Evolutionary conservation across 2,329 filamentous ascomycete species (phyloP).

Genomic region (Hirsutella thompsonii): DNA sequence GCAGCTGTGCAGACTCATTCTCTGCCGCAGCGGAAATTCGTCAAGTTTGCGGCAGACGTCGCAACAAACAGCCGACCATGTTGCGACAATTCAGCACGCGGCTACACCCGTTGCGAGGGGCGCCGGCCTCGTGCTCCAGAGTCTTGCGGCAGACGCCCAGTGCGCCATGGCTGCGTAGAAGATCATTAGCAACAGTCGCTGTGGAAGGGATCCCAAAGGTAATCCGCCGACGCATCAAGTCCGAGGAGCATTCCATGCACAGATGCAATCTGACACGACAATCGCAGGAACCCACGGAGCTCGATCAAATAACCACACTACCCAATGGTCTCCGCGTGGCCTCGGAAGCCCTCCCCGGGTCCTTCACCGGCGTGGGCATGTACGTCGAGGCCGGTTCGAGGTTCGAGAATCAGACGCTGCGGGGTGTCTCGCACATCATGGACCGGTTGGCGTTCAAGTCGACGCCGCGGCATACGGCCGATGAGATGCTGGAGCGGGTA

Average conservation of each 20-base stretch:
- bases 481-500: constrained; percentile 77
- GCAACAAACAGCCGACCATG: constrained; percentile 11
- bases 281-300: constrained; percentile 59
- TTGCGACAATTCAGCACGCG: constrained; percentile 21
- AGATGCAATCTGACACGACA: not conserved
- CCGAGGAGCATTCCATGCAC: too few relatives aligned
- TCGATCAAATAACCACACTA: constrained; percentile 78
- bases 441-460: constrained; percentile 92
- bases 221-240: not conserved
- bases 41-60: not conserved
- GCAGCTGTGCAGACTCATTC: too few relatives aligned
- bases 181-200: constrained; percentile 18
- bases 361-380: constrained; percentile 88
- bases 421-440: constrained; percentile 91
- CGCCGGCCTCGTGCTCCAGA: constrained; percentile 11
- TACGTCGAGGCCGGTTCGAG: constrained; percentile 93
- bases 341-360: constrained; percentile 85
- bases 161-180: constrained; percentile 10
- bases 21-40: not conserved
- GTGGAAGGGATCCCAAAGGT: constrained; percentile 24
- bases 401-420: constrained; percentile 75
- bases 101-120: constrained; percentile 12
- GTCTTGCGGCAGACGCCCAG: constrained; percentile 9
- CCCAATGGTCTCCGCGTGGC: constrained; percentile 90
- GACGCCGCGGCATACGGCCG: constrained; percentile 57